Conservation (phyloP, 2,329 filamentous ascomycete genomes). For the Diplodia intermedia region DNA sequence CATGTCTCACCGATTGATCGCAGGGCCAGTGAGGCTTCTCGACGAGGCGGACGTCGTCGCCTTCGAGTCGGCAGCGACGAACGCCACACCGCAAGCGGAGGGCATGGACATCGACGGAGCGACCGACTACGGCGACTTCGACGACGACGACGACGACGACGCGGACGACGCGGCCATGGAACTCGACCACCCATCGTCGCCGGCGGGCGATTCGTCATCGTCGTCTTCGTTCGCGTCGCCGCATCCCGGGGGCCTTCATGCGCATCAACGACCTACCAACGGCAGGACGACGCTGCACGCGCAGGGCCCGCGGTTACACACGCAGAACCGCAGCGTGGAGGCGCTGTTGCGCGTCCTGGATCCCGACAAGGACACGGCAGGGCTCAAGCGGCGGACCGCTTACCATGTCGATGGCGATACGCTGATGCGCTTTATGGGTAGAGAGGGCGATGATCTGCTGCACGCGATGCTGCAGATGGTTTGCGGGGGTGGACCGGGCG, state of each 20-base stretch:
- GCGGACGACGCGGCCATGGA: slow-evolving; percentile 3
- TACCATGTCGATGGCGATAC: slow-evolving; percentile 54
- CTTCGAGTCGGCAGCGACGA: background rate
- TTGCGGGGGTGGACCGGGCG: slow-evolving; percentile 7
- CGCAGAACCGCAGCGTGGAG: slow-evolving; percentile 33
- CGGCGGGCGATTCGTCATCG: background rate
- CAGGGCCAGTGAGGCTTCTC: slow-evolving; percentile 19
- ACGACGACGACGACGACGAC: background rate
- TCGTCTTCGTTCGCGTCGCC: slow-evolving; percentile 32
- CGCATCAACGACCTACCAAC: background rate
- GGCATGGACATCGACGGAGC: slow-evolving; percentile 34
- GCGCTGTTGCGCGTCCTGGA: slow-evolving; percentile 40
- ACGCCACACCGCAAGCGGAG: background rate
- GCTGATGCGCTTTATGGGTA: slow-evolving; percentile 43
- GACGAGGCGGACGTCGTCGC: slow-evolving; percentile 10
- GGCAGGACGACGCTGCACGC: slow-evolving; percentile 22
- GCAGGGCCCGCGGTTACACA: slow-evolving; percentile 3
- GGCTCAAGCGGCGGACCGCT: slow-evolving; percentile 37
- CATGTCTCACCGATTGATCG: slow-evolving; percentile 20
- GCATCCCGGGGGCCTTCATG: slow-evolving; percentile 27
- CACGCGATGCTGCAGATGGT: slow-evolving; percentile 2
- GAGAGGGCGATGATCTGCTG: slow-evolving; percentile 12
- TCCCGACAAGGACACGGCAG: slow-evolving; percentile 38
- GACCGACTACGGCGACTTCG: slow-evolving; percentile 28
- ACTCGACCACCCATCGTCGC: background rate